These are phyloP conservation scores for Yamadazyma pseudoaaseri DNA, from an alignment of 1,139 yeast genomes.

Conservation along the genomic window DNA sequence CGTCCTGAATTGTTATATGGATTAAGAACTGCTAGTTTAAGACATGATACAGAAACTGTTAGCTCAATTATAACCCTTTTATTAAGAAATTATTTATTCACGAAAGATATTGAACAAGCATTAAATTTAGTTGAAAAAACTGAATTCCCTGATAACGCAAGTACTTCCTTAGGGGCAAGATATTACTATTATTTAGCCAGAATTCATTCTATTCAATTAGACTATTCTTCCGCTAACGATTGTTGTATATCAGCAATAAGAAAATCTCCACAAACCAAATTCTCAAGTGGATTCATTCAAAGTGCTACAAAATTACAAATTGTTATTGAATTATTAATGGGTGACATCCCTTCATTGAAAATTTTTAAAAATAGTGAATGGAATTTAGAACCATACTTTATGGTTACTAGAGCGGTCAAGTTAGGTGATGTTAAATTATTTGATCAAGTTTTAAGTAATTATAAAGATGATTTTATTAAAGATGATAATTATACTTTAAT, in stretches of 20 bases:
- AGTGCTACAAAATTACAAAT: slow-evolving; percentile 87
- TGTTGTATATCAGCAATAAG: slow-evolving; percentile 90
- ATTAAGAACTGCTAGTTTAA: slow-evolving; percentile 83
- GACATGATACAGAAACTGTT: slow-evolving; percentile 90
- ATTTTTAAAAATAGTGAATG: slow-evolving; percentile 68
- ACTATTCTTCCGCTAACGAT: slow-evolving; percentile 88
- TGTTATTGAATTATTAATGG: slow-evolving; percentile 88
- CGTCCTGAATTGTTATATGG: slow-evolving; percentile 71
- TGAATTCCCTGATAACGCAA: slow-evolving; percentile 81
- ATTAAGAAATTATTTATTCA: slow-evolving; percentile 72
- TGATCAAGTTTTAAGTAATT: slow-evolving; percentile 67
- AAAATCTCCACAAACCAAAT: slow-evolving; percentile 92
- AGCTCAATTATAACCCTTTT: slow-evolving; percentile 83
- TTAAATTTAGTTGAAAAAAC: slow-evolving; percentile 86
- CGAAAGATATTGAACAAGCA: slow-evolving; percentile 86
- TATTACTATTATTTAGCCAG: slow-evolving; percentile 87
- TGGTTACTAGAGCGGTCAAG: slow-evolving; percentile 88
- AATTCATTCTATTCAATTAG: slow-evolving; percentile 88
- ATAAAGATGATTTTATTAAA: slow-evolving; percentile 59
- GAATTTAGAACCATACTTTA: slow-evolving; percentile 73
- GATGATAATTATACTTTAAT: slow-evolving; percentile 88
- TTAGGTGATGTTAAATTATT: slow-evolving; percentile 86
- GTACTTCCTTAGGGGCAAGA: slow-evolving; percentile 88
- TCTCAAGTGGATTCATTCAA: slow-evolving; percentile 85
- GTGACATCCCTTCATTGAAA: slow-evolving; percentile 93